These are phyloP conservation scores for Xylariaceae sp. DNA, from an alignment of 2,329 filamentous ascomycete species.

Conservation along the genomic window DNA sequence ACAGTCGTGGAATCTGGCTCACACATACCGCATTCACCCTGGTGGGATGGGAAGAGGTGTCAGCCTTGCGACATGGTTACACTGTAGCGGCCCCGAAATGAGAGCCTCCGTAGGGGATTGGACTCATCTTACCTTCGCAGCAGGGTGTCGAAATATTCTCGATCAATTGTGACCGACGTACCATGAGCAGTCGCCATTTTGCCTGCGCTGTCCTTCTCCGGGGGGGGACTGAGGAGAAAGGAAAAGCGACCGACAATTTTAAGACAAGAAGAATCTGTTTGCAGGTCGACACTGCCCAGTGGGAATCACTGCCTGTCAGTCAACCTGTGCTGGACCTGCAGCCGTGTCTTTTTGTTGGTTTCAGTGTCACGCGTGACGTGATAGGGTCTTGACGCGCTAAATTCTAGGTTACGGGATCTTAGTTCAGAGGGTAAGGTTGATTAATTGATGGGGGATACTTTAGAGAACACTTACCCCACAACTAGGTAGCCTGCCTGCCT, in stretches of 20 bases:
- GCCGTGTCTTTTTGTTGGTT: not conserved
- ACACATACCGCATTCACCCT: slow-evolving; percentile 37
- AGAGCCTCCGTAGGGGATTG: not conserved
- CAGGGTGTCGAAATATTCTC: slow-evolving; percentile 63
- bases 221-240: not conserved
- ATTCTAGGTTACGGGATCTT: not conserved
- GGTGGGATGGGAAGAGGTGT: slow-evolving; percentile 11
- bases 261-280: not conserved
- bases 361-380: not conserved
- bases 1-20: not conserved
- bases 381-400: not conserved
- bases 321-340: not conserved
- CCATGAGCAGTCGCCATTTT: slow-evolving; percentile 29
- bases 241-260: not conserved
- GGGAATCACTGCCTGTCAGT: not conserved
- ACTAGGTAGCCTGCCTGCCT: no score
- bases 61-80: slow-evolving; percentile 14
- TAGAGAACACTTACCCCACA: not conserved
- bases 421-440: not conserved
- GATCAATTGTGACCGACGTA: slow-evolving; percentile 59
- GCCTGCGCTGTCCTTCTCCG: not conserved
- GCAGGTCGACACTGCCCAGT: not conserved
- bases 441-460: not conserved
- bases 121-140: slow-evolving; percentile 57
- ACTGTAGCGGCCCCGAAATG: not conserved